Conservation (phyloP, 2,329 filamentous ascomycete genomes). For the Emergomyces orientalis region DNA sequence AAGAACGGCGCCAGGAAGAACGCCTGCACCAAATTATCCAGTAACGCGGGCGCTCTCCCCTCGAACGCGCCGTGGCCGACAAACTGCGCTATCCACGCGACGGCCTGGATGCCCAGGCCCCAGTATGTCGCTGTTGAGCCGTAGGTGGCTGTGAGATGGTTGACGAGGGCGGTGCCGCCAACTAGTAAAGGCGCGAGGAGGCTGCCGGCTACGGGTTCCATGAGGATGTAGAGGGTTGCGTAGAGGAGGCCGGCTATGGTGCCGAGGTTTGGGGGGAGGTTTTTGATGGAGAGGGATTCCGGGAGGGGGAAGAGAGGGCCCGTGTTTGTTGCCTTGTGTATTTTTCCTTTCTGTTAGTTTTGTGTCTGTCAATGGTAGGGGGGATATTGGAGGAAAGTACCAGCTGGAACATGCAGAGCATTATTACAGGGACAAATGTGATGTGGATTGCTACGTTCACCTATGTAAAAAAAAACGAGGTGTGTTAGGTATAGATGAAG, state of each 20-base stretch:
- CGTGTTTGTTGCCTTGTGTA: conserved; percentile 47
- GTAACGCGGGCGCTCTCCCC: conserved; percentile 72
- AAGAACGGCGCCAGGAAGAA: conserved; percentile 91
- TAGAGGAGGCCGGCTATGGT: conserved; percentile 55
- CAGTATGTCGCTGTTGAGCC: conserved; percentile 52
- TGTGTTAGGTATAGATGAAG: conserved; percentile 15
- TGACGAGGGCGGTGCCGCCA: conserved; percentile 61
- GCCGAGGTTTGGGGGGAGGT: conserved; percentile 52
- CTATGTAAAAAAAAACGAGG: conserved; percentile 28
- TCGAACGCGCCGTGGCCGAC: conserved; percentile 85
- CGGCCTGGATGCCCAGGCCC: conserved; percentile 60
- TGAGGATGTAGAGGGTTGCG: conserved; percentile 71
- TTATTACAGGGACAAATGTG: conserved; percentile 52
- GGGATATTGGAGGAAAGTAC: conserved; percentile 29
- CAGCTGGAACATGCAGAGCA: conserved; percentile 51
- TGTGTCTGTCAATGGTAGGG: not conserved
- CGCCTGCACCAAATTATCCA: conserved; percentile 88
- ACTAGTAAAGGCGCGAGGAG: conserved; percentile 68
- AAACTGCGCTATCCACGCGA: conserved; percentile 83
- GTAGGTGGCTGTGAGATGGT: conserved; percentile 60
- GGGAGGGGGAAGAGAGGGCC: conserved; percentile 46
- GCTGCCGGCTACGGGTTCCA: conserved; percentile 86
- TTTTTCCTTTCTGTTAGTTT: not conserved
- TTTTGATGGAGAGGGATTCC: conserved; percentile 44
- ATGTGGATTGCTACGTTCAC: conserved; percentile 57